A percentile compares a stretch with the other conserved stretches of the same genome.
These are phyloP conservation scores for Quercus parvula DNA, from an alignment of 306 rosid genomes.

Conservation along the genomic window DNA sequence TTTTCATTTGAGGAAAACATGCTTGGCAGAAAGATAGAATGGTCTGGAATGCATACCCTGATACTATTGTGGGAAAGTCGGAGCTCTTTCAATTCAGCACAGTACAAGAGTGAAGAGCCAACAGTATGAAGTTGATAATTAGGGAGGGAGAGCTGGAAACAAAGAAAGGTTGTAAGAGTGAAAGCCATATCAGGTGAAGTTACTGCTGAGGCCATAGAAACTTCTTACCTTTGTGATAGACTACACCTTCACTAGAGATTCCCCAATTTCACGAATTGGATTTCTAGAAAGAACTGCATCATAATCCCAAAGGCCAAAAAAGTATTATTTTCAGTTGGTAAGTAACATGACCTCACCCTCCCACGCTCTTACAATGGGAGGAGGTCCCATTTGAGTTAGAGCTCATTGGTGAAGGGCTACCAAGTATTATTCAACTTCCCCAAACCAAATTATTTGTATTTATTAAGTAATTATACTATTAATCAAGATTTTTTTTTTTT, in stretches of 20 bases:
- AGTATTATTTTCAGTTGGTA: background rate
- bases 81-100: constrained; percentile 74
- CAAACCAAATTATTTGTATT: background rate
- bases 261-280: constrained; percentile 68
- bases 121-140: constrained; percentile 67
- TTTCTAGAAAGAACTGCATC: constrained; percentile 84
- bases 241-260: constrained; percentile 59
- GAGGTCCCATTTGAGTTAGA: too few relatives aligned
- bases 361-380: too few relatives aligned
- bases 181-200: constrained; percentile 22
- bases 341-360: too few relatives aligned
- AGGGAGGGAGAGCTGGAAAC: constrained; percentile 81
- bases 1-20: constrained; percentile 1
- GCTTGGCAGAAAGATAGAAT: background rate
- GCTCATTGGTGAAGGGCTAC: too few relatives aligned
- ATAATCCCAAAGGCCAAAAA: constrained; percentile 5
- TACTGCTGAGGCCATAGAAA: constrained; percentile 3
- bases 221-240: constrained; percentile 62
- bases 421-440: background rate
- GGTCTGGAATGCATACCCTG: constrained; percentile 42
- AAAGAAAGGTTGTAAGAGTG: constrained; percentile 10
- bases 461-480: background rate
- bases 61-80: constrained; percentile 83
- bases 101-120: constrained; percentile 61
- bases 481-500: background rate